Percentiles rank a stretch among this genome's conserved stretches.
Conservation (phyloP, 345 rosid genomes). For the Sonneratia caseolaris region DNA sequence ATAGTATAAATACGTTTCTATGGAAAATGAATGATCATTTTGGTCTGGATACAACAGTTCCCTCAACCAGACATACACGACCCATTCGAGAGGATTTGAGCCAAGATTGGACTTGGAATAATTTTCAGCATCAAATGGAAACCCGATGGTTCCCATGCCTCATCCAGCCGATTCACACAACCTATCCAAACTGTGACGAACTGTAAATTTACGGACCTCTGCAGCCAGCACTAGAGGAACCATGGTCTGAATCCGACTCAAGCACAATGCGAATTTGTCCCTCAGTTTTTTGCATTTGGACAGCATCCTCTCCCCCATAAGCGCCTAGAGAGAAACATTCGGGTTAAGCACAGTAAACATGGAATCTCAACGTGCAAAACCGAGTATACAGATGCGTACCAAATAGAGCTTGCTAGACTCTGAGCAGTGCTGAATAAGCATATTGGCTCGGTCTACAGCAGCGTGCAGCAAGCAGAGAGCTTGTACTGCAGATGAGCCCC, state of each 20-base stretch:
- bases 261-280: slow-evolving; percentile 14
- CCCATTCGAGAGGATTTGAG: no score
- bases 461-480: slow-evolving; percentile 20
- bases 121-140: not conserved
- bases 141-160: not conserved
- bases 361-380: not conserved
- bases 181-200: not conserved
- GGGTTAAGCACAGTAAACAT: not conserved
- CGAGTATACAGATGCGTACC: slow-evolving; percentile 14
- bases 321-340: slow-evolving; percentile 16
- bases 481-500: slow-evolving; percentile 10
- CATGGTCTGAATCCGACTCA: slow-evolving; percentile 23
- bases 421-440: slow-evolving; percentile 29
- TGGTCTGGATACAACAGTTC: no score
- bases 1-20: no score
- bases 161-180: not conserved
- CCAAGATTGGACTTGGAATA: no score
- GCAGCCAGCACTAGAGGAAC: slow-evolving; percentile 25
- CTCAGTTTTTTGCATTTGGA: slow-evolving; percentile 21
- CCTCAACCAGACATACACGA: no score
- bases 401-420: slow-evolving; percentile 36
- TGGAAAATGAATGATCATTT: no score
- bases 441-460: slow-evolving; percentile 23
- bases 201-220: slow-evolving; percentile 17
- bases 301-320: slow-evolving; percentile 18